phyloP scores from a whole-genome alignment of 2,329 filamentous ascomycete species.

The Trichothecium roseum region DNA sequence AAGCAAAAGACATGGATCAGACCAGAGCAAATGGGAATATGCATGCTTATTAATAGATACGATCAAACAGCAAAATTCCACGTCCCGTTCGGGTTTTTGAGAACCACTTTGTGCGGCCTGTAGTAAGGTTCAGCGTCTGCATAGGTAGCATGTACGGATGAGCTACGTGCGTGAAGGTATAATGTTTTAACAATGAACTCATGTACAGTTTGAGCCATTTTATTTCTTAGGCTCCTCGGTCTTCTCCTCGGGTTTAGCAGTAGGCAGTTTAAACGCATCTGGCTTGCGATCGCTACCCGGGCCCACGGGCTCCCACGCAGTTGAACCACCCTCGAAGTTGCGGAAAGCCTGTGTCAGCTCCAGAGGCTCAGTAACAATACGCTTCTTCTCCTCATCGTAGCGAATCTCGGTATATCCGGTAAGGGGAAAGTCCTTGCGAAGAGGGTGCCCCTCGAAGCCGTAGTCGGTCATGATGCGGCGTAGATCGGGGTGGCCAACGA shows the following conservation, averaged over 20 bases:
- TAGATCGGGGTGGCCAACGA: constrained; percentile 87
- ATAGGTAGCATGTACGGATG: too few relatives aligned
- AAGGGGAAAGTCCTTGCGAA: constrained; percentile 95
- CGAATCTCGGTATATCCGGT: constrained; percentile 97
- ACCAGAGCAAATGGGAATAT: too few relatives aligned
- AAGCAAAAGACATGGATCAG: too few relatives aligned
- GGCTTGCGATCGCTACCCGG: constrained; percentile 69
- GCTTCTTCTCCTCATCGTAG: constrained; percentile 99
- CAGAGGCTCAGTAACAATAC: constrained; percentile 93
- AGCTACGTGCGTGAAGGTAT: too few relatives aligned
- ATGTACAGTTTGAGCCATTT: constrained; percentile 21
- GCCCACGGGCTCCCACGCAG: constrained; percentile 57
- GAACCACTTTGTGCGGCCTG: too few relatives aligned
- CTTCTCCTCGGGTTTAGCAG: constrained; percentile 88
- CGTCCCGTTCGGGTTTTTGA: too few relatives aligned
- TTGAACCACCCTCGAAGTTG: constrained; percentile 87
- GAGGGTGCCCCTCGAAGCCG: constrained; percentile 93
- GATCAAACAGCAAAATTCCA: too few relatives aligned
- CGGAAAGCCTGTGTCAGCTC: constrained; percentile 97
- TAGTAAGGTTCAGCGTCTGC: too few relatives aligned
- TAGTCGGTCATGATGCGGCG: constrained; percentile 99
- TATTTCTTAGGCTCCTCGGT: constrained; percentile 91
- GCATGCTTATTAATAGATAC: too few relatives aligned
- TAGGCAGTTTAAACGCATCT: constrained; percentile 86
- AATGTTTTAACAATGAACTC: constrained; percentile 8